These are phyloP conservation scores for Globisporangium nodosum DNA, from an alignment of 352 stramenopile genomes.

Conservation along the genomic window DNA sequence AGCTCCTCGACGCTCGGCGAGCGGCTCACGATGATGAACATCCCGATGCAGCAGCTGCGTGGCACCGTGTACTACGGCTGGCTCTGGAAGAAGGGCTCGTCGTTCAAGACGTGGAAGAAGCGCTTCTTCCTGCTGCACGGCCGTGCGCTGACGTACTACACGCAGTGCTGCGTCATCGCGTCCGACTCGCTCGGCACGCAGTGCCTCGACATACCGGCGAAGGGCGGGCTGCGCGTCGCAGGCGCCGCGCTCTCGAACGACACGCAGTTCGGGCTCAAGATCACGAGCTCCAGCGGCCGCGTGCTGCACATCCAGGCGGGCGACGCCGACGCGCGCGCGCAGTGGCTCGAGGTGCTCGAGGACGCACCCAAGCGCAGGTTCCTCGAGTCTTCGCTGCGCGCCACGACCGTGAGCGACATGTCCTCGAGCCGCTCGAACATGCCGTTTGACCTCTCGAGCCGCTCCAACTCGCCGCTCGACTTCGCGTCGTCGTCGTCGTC, in stretches of 20 bases:
- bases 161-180: slow-evolving; percentile 58
- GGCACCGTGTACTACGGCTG: slow-evolving; percentile 64
- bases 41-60: slow-evolving; percentile 50
- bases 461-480: slow-evolving; percentile 10
- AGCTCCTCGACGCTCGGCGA: slow-evolving; percentile 34
- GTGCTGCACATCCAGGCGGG: slow-evolving; percentile 54
- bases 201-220: slow-evolving; percentile 51
- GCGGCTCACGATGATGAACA: slow-evolving; percentile 57
- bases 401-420: slow-evolving; percentile 40
- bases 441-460: slow-evolving; percentile 9
- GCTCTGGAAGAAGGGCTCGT: slow-evolving; percentile 72
- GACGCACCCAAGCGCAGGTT: slow-evolving; percentile 31
- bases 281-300: slow-evolving; percentile 59
- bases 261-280: slow-evolving; percentile 49
- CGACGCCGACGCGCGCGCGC: slow-evolving; percentile 30
- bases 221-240: slow-evolving; percentile 48
- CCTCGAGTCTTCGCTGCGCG: slow-evolving; percentile 21
- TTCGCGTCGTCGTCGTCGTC: slow-evolving; percentile 10
- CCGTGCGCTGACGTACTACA: slow-evolving; percentile 64
- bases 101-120: slow-evolving; percentile 80
- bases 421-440: slow-evolving; percentile 1
- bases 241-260: slow-evolving; percentile 32
- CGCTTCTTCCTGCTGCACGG: slow-evolving; percentile 71
- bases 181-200: slow-evolving; percentile 49
- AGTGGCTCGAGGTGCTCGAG: slow-evolving; percentile 56